phyloP scores from a whole-genome alignment of 1,284 basidiomycete species.

The Pseudozyma flocculosa region DNA sequence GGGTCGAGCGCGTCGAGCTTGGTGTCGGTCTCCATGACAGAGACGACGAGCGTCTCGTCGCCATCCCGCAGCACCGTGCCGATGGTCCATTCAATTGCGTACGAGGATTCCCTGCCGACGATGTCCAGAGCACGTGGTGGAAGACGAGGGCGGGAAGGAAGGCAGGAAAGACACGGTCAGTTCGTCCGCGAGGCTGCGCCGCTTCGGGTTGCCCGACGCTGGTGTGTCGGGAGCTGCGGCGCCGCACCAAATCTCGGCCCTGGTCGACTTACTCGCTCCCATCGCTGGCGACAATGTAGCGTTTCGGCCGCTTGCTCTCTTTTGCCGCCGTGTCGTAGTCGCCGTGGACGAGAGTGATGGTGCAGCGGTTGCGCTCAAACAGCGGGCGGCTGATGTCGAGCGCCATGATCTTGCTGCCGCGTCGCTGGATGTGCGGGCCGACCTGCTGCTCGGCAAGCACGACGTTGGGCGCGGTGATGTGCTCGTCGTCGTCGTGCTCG shows the following conservation, averaged over 20 bases:
- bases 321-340: conserved; percentile 46
- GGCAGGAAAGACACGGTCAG: no score
- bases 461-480: conserved; percentile 32
- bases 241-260: no score
- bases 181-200: no score
- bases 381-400: conserved; percentile 64
- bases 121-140: neutral
- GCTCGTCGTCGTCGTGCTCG: conserved; percentile 23
- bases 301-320: conserved; percentile 66
- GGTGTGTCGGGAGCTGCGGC: no score
- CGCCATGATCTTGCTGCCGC: conserved; percentile 25
- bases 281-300: conserved; percentile 90
- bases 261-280: conserved; percentile 76
- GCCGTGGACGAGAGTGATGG: conserved; percentile 77
- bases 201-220: no score
- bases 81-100: conserved; percentile 66
- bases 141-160: neutral
- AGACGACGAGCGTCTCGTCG: conserved; percentile 68
- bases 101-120: conserved; percentile 34
- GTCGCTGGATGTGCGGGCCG: conserved; percentile 15
- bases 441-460: conserved; percentile 31
- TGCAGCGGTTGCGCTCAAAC: conserved; percentile 89
- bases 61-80: conserved; percentile 93
- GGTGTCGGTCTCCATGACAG: conserved; percentile 86
- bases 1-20: conserved; percentile 63